Conservation (phyloP, 176 grass and related monocot species). For the Ananas comosus region DNA sequence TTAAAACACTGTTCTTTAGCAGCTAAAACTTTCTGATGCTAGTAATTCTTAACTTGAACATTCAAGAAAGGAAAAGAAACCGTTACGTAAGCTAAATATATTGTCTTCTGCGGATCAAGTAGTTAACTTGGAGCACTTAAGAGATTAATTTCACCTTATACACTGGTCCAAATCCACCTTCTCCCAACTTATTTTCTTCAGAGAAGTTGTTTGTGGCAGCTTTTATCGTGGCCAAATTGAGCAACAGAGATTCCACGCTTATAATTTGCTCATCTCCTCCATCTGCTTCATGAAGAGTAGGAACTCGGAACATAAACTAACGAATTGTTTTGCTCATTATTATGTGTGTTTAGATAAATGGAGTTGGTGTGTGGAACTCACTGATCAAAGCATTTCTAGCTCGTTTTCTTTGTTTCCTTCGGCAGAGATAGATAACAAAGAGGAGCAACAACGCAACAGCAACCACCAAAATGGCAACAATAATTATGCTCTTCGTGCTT, state of each 20-base stretch:
- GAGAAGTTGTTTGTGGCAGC: slow-evolving; percentile 46
- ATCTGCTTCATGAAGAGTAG: not conserved
- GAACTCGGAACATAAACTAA: not conserved
- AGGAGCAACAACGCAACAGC: slow-evolving; percentile 12
- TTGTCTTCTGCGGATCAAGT: not conserved
- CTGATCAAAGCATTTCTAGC: not conserved
- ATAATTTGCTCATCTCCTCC: slow-evolving; percentile 11
- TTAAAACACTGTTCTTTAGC: too few species aligned
- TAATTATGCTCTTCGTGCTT: not conserved
- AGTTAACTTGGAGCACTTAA: not conserved
- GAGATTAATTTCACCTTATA: slow-evolving; percentile 33
- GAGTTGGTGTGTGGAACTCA: not conserved
- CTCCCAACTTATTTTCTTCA: slow-evolving; percentile 40
- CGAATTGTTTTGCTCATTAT: not conserved
- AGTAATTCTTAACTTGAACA: too few species aligned
- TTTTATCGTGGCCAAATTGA: slow-evolving; percentile 27
- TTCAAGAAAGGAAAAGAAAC: too few species aligned
- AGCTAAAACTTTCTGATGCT: too few species aligned
- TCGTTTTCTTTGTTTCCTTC: not conserved
- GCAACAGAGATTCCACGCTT: slow-evolving; percentile 11
- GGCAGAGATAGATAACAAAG: slow-evolving; percentile 1
- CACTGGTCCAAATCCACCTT: slow-evolving; percentile 53
- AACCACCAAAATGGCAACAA: slow-evolving; percentile 21
- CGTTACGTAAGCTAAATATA: too few species aligned
- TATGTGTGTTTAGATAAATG: not conserved